These are phyloP conservation scores for Eucalyptus decipiens DNA, from an alignment of 345 rosid species.

Conservation along the genomic window DNA sequence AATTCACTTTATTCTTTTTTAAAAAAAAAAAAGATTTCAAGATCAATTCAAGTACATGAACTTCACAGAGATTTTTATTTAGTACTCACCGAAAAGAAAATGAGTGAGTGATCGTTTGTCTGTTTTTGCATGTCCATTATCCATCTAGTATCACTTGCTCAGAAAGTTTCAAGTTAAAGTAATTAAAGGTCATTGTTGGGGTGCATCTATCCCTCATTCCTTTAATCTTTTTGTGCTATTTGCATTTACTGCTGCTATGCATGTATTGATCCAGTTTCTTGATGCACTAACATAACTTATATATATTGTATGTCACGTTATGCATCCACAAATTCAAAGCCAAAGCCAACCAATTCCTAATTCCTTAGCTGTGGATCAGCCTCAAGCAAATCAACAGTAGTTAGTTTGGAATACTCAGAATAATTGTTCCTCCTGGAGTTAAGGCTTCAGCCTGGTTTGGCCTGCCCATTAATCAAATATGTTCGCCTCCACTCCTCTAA, in stretches of 20 bases:
- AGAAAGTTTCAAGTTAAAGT: neutral
- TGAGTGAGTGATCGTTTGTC: neutral
- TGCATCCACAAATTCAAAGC: constrained; percentile 36
- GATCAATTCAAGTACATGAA: neutral
- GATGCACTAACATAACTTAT: neutral
- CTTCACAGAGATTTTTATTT: neutral
- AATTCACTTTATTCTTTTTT: neutral
- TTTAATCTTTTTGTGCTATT: neutral
- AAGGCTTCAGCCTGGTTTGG: constrained; percentile 20
- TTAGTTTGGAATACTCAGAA: constrained; percentile 50
- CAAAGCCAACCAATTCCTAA: constrained; percentile 50
- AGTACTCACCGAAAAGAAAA: neutral
- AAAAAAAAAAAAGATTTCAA: neutral
- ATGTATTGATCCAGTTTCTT: neutral
- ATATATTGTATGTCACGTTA: neutral
- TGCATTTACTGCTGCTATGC: neutral
- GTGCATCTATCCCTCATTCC: neutral
- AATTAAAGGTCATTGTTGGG: neutral
- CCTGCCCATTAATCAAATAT: neutral
- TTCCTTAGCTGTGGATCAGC: constrained; percentile 38
- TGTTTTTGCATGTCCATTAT: neutral
- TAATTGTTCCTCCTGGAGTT: constrained; percentile 13
- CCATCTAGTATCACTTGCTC: neutral
- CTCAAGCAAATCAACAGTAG: constrained; percentile 56
- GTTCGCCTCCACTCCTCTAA: neutral